Base-by-base conservation (phyloP, 2,329 filamentous ascomycete genomes). In the Myriangium duriaei region DNA sequence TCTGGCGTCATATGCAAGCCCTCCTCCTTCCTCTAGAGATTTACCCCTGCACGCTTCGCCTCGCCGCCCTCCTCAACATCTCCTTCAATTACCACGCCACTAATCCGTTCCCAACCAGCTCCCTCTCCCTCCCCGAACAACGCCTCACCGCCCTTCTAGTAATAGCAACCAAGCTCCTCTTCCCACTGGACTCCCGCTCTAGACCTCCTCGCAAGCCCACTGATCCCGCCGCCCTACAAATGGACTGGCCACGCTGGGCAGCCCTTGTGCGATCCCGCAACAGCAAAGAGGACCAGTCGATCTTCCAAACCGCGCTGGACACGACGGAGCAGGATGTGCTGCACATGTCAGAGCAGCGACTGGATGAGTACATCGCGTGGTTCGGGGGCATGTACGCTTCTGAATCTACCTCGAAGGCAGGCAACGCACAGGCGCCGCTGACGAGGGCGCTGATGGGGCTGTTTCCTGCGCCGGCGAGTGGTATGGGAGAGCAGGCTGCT, bases 341-440 rank as follows among this genome's bases (percentile, higher is more conserved):
- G 29, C 55, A 61, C 1, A 77, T 87, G 72, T 65, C 61, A 2
- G 59, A 66, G 4, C 59, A 67, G 14, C 69, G 80, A 45, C 61
- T 88, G 26, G 81, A 87, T 49, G 71, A 80, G 42, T 88, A 86
- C 51, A 67, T 92, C 57, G 74, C 84, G 56, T 91, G 81, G 76
- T 87, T 81, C 53, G 76, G 82, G 51, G 67, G 68, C 41, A 79
- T 69, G 31, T 82, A 76, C 65, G 57, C 74, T 32, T 63, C 66
- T 44, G 63, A 69, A 40, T 55, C 59, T 36, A 49, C 57, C 11
- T 49, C 55, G 10, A 53, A 58, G 19, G 7, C 21, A 26, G 49
- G 52, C 9, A 49, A 46, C 14, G 42, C 41, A 32, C 54, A 58
- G 15, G 56, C 56, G 21, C 59, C 64, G 17, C 65, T 64, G 43